Base-by-base conservation (phyloP, 164 flowering plant species). In the Chimonanthus salicifolius region DNA sequence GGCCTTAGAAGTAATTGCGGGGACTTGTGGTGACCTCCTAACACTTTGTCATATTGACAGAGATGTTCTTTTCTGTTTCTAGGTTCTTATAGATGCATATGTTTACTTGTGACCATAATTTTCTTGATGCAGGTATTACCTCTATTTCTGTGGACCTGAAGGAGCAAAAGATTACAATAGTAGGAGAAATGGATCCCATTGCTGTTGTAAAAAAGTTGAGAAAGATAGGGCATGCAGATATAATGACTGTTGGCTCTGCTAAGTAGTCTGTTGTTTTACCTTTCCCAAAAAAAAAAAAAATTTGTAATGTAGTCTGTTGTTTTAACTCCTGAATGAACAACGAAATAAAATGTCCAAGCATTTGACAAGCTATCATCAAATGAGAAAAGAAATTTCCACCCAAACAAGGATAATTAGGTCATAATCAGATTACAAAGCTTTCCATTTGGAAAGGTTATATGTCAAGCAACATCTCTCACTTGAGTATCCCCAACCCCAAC, bases 101-200 rank as follows among this genome's bases (percentile, higher is more conserved):
- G 3, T 54, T 1, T 10, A 3, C 15, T 0, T 54, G 3, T 10
- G 11, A 10, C 15, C 4, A 54, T 54, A 54, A 63, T n/a, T 58
- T 13, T 58, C 44, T 63, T 68, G 51, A 46, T 50, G 48, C 69
- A 72, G 74, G 74, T 49, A 48, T 72, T 5, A 48, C 18, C n/a
- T 72, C 54, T 46, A 64, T 72, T 64, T 63, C 62, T 16, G 62
- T 49, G 6, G 74, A 72, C 58, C 3, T 64, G 62, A 33, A 71
- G 74, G 67, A 71, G 33, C 58, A 64, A n/a, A 64, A 49, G 46
- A 64, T 72, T 2, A 72, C 74, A 48, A 44, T 72, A 8, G 48
- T 60, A 13, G 74, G 69, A 5, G 74, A 64, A n/a, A 64, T 72
- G 69, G 75, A 33, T 33, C 75, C 75, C n/a, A 63, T 63, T 21